phyloP scores from a whole-genome alignment of 306 rosid genomes.

The Inga leiocalycina region DNA sequence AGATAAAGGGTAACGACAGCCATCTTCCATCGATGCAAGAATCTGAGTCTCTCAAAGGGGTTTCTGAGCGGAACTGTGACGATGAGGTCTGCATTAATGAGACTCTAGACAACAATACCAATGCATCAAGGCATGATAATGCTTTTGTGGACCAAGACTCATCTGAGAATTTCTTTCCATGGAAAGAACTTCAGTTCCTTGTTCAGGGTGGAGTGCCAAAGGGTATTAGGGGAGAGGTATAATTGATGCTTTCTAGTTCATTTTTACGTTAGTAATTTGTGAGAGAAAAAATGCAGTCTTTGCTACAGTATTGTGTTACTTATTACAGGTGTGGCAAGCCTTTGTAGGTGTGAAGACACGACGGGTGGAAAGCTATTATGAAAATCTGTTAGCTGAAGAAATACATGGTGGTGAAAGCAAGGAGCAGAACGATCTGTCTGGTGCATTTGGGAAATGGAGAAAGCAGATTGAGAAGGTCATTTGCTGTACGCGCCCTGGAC shows the following conservation, averaged over 20 bases:
- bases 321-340: slow-evolving; percentile 97
- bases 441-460: slow-evolving; percentile 77
- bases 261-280: slow-evolving; percentile 20
- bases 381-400: slow-evolving; percentile 71
- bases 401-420: slow-evolving; percentile 42
- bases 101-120: slow-evolving; percentile 32
- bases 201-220: slow-evolving; percentile 91
- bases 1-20: slow-evolving; percentile 33
- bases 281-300: slow-evolving; percentile 30
- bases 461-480: slow-evolving; percentile 99
- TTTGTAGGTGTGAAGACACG: slow-evolving; percentile 88
- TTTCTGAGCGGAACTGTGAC: slow-evolving; percentile 38
- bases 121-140: slow-evolving; percentile 37
- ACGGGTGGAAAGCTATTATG: slow-evolving; percentile 75
- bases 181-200: slow-evolving; percentile 47
- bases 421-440: slow-evolving; percentile 50
- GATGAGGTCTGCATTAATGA: slow-evolving; percentile 32
- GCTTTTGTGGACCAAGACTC: slow-evolving; percentile 37
- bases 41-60: slow-evolving; percentile 40
- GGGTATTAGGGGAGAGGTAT: slow-evolving; percentile 97
- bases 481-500: slow-evolving; percentile 92
- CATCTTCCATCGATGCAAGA: slow-evolving; percentile 51
- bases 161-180: slow-evolving; percentile 39
- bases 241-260: slow-evolving; percentile 31
- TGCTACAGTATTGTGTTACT: slow-evolving; percentile 41